phyloP scores from a whole-genome alignment of 2,329 filamentous ascomycete species.

The Lasiodiplodia sp. region DNA sequence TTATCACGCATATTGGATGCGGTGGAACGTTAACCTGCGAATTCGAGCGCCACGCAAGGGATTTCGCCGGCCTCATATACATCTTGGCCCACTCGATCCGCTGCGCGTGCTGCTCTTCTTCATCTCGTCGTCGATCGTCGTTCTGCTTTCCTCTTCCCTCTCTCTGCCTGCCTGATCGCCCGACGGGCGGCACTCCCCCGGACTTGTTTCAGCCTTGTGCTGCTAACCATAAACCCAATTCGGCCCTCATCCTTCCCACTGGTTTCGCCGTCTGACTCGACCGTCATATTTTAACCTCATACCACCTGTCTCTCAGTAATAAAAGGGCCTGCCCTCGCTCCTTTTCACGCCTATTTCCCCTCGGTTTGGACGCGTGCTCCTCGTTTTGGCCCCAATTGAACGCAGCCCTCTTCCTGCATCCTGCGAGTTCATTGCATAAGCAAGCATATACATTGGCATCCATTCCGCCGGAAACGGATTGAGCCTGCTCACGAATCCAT shows the following conservation, averaged over 20 bases:
- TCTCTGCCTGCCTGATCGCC: slow-evolving; percentile 15
- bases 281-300: slow-evolving; percentile 11
- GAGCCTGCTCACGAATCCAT: neutral
- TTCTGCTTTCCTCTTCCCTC: slow-evolving; percentile 13
- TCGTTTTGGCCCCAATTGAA: neutral
- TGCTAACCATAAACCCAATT: neutral
- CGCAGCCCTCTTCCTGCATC: neutral
- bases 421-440: slow-evolving; percentile 1
- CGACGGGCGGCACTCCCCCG: slow-evolving; percentile 8
- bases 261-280: slow-evolving; percentile 9
- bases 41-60: slow-evolving; percentile 18
- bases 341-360: neutral
- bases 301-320: neutral
- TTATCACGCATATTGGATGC: slow-evolving; percentile 22
- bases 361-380: neutral
- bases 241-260: neutral
- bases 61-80: slow-evolving; percentile 9
- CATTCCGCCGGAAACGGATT: slow-evolving; percentile 4
- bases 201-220: slow-evolving; percentile 29
- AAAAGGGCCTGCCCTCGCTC: neutral
- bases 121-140: neutral
- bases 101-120: slow-evolving; percentile 4
- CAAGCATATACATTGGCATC: slow-evolving; percentile 3
- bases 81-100: neutral
- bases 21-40: slow-evolving; percentile 17